phyloP scores from a whole-genome alignment of 2,329 filamentous ascomycete species.

The Fusarium acutatum region DNA sequence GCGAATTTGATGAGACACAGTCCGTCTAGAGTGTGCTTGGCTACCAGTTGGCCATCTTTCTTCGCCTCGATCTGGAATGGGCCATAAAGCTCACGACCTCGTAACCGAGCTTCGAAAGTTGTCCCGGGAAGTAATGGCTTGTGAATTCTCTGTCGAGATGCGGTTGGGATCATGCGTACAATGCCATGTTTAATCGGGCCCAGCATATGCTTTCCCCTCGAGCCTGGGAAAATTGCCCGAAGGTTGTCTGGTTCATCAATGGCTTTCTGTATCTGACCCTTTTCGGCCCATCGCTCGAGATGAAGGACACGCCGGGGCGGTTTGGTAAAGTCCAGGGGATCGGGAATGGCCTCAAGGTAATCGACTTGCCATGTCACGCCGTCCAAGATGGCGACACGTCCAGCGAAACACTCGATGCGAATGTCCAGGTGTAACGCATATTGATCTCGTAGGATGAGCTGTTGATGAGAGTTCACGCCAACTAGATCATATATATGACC shows the following conservation, averaged over 20 bases:
- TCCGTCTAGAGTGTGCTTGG: background rate
- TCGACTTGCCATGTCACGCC: background rate
- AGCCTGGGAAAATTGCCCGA: background rate
- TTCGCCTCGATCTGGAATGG: background rate
- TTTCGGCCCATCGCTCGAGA: background rate
- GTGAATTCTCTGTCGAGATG: background rate
- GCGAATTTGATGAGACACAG: background rate
- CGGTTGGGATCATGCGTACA: background rate
- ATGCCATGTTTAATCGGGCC: slow-evolving; percentile 6
- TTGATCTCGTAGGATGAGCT: background rate
- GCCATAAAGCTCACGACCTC: background rate
- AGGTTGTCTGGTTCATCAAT: background rate
- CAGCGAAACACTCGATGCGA: background rate
- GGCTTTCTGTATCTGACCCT: fast-evolving
- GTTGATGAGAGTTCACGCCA: background rate
- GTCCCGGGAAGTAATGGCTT: background rate
- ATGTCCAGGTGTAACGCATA: background rate
- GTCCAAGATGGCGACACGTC: background rate
- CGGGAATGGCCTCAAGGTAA: background rate
- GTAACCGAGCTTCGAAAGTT: background rate
- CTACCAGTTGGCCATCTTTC: background rate
- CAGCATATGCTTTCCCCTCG: background rate
- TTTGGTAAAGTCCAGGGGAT: background rate
- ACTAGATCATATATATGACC: background rate
- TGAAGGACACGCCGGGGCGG: background rate